phyloP scores from a whole-genome alignment of 2,329 filamentous ascomycete species.

The Fusarium sp. region DNA sequence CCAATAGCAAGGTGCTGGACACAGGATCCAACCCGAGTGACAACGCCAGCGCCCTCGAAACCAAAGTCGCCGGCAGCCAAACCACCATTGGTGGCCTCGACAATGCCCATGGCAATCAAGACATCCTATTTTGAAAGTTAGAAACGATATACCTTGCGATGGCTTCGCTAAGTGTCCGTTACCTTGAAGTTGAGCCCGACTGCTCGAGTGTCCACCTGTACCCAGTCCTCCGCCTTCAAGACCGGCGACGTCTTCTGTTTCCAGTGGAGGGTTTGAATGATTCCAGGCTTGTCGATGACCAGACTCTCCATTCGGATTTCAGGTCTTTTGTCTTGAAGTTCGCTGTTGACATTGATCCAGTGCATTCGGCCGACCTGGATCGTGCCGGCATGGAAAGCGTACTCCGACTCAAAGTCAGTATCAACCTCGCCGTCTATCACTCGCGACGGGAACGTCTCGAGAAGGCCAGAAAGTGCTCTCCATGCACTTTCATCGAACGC shows the following conservation, averaged over 20 bases:
- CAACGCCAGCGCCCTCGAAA: slow-evolving; percentile 51
- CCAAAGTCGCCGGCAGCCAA: slow-evolving; percentile 42
- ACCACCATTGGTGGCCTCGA: slow-evolving; percentile 29
- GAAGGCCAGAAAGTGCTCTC: slow-evolving; percentile 2
- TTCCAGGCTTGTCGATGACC: slow-evolving; percentile 12
- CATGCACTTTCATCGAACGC: slow-evolving; percentile 1
- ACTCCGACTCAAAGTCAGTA: slow-evolving; percentile 16
- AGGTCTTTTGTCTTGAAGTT: slow-evolving; percentile 9
- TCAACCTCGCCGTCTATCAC: slow-evolving; percentile 9
- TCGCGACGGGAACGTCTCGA: slow-evolving; percentile 6
- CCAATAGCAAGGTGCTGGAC: slow-evolving; percentile 51
- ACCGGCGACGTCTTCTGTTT: slow-evolving; percentile 10
- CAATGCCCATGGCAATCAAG: slow-evolving; percentile 52
- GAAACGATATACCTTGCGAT: slow-evolving; percentile 2
- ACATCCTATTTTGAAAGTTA: slow-evolving; percentile 52
- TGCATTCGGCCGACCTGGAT: slow-evolving; percentile 15
- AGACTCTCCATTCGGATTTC: slow-evolving; percentile 4
- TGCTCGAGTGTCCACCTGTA: slow-evolving; percentile 12
- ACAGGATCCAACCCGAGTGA: slow-evolving; percentile 48
- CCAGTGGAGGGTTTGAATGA: slow-evolving; percentile 15
- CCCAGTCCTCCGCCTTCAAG: slow-evolving; percentile 15
- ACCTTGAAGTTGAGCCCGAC: slow-evolving; percentile 21
- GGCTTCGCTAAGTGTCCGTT: neutral
- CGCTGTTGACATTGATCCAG: slow-evolving; percentile 11
- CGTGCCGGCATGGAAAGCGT: slow-evolving; percentile 14